These are phyloP conservation scores for Mycena pura DNA, from an alignment of 768 basidiomycete genomes.

Conservation along the genomic window DNA sequence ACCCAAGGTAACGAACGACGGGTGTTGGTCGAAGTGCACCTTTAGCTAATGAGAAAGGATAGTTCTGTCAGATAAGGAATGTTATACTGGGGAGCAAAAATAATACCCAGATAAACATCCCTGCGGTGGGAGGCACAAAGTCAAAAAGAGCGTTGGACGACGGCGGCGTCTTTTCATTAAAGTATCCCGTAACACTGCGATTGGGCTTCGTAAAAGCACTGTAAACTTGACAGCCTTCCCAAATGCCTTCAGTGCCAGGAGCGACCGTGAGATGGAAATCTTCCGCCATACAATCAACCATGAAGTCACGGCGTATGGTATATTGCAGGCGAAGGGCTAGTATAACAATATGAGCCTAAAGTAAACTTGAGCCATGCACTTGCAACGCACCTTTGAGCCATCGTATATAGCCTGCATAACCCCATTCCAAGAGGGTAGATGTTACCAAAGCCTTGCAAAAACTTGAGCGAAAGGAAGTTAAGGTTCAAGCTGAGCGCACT, in stretches of 20 bases:
- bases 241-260: conserved; percentile 33
- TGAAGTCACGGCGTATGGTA: conserved; percentile 60
- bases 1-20: conserved; percentile 45
- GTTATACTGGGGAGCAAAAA: no score
- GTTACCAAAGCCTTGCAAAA: conserved; percentile 56
- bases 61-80: no score
- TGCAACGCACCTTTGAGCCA: conserved; percentile 69
- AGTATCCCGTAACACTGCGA: conserved; percentile 22
- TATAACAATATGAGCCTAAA: not conserved
- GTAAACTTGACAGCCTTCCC: conserved; percentile 51
- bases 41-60: conserved; percentile 56
- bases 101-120: conserved; percentile 81
- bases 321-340: conserved; percentile 63
- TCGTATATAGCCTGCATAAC: conserved; percentile 71
- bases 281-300: conserved; percentile 68
- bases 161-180: conserved; percentile 47
- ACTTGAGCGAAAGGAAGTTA: not conserved
- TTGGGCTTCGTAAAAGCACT: conserved; percentile 48
- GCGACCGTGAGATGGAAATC: conserved; percentile 63
- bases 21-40: conserved; percentile 66
- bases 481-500: conserved; percentile 38
- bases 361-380: not conserved
- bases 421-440: conserved; percentile 69
- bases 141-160: conserved; percentile 53
- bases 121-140: conserved; percentile 79